Evolutionary conservation across 768 basidiomycete genomes (phyloP), one percentile per base, ranked within the genome.

Genomic region (Boletus sp.): DNA sequence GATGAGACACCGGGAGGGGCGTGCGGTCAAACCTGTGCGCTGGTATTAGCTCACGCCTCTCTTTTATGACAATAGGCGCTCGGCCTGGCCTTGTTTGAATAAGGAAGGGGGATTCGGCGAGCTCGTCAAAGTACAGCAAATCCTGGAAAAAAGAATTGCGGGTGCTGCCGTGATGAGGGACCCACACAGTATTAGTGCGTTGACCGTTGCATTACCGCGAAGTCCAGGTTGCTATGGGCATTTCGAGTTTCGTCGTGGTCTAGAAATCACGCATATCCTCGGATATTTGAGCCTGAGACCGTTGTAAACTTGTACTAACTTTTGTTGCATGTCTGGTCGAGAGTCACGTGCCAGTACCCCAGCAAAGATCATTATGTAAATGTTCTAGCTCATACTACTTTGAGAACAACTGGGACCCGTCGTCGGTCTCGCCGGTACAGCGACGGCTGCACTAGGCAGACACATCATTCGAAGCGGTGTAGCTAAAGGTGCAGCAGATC

Each of bases 391-490:
- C 30, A 17, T 17, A 40, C 30, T 20, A n/a, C n/a, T n/a, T 4
- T 33, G 8, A 50, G 18, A 41, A 29, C 33, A 94, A n/a, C n/a
- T 94, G 93, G 80, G 15, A 92, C 91, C 36, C 83, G 75, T 93
- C 41, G 66, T 93, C 47, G 93, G 91, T 46, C 77, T 92, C 54
- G 86, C n/a, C n/a, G n/a, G 85, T 44, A 89, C 91, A 41, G 79
- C 92, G 57, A 83, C 86, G 12, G 87, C 90, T 44, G 90, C 86
- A 14, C 72, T 93, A 18, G 92, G 91, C 7, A 80, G 93, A 47
- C 84, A 86, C 44, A 72, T 92, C 12, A 64, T 93, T 45, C 81
- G 86, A 40, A 79, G 79, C 24, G 88, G 88, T 3, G 62, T 81
- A 5, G 76, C 86, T 60, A 87, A 82, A 12, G 81, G 76, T 62